Base-by-base conservation (phyloP, 192 early-diverging fungal genomes). In the Podochytrium sp. region DNA sequence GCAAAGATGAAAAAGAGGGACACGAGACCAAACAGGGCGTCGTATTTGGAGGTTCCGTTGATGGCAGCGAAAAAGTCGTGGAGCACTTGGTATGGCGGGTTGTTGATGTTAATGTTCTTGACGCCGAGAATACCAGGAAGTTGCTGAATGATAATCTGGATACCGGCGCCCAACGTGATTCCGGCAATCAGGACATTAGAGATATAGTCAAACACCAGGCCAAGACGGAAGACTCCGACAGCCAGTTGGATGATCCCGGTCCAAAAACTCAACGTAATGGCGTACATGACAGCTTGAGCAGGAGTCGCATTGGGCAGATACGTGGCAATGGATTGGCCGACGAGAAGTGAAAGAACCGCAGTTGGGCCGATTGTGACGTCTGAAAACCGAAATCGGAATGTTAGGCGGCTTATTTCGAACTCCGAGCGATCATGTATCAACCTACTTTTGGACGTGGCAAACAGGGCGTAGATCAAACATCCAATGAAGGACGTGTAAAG, bases 131-230 rank as follows among this genome's bases (percentile, higher is more conserved):
- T 81, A 25, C 85, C 87, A 16, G 91, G 87, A 47, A 94, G 82
- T 71, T 97, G 96, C 51, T 87, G 84, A 76, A 95, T 89, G 42
- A 91, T 86, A 67, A 97, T 94, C 33, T 85, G 91, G 3, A 92
- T 70, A 10, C 91, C 94, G 30, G 91, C 90, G 5, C 94, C 94
- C 0, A 93, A 89, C 69, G 91, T 94, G 76, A 58, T 2, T 23
- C 56, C 56, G 30, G 60, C 89, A 65, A 97, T 90, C 16, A 65
- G 62, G 12, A 32, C 52, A n/a, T 82, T 77, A 30, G 92, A 88
- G 74, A 96, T 92, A 73, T 95, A 95, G 69, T 95, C 91, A 41
- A 95, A 90, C 30, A 96, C 80, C 56, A 93, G 84, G 6, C 95
- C 95, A 23, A 97, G 82, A 3, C 92, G 90, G 16, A 96, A 69